Conservation (phyloP, 306 rosid genomes). For the Rubus parviflorus region DNA sequence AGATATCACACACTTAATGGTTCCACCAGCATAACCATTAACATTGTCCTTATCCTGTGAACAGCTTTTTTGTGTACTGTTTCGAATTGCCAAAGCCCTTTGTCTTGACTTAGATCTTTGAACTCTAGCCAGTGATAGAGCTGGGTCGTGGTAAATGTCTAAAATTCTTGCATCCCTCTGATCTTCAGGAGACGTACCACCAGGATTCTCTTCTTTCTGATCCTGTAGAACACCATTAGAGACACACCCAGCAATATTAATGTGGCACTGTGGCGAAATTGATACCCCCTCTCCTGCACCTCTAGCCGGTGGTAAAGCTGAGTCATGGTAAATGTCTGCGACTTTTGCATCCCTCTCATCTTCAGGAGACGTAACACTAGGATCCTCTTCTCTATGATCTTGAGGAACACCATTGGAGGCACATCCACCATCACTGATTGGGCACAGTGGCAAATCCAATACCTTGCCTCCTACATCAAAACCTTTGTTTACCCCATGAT, state of each 20-base stretch:
- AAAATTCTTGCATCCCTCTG: slow-evolving; percentile 26
- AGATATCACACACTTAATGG: slow-evolving; percentile 36
- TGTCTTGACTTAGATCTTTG: slow-evolving; percentile 89
- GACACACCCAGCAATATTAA: slow-evolving; percentile 41
- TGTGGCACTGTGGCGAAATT: slow-evolving; percentile 40
- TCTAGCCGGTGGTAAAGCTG: slow-evolving; percentile 56
- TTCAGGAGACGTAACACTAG: slow-evolving; percentile 31
- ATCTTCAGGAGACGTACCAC: slow-evolving; percentile 30
- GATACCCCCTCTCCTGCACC: slow-evolving; percentile 31
- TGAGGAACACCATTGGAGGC: slow-evolving; percentile 40
- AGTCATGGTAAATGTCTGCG: slow-evolving; percentile 45
- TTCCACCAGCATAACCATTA: slow-evolving; percentile 32
- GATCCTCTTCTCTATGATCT: slow-evolving; percentile 38
- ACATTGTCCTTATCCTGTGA: slow-evolving; percentile 33
- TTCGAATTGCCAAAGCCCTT: slow-evolving; percentile 71
- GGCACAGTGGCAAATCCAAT: slow-evolving; percentile 40
- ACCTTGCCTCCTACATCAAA: slow-evolving; percentile 27
- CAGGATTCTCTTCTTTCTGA: slow-evolving; percentile 36
- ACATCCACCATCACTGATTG: slow-evolving; percentile 45
- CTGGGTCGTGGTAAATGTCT: slow-evolving; percentile 47
- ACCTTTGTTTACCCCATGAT: slow-evolving; percentile 25
- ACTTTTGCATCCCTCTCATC: slow-evolving; percentile 26
- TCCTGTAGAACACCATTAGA: slow-evolving; percentile 41
- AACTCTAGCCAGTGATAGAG: slow-evolving; percentile 68
- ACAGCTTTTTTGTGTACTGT: slow-evolving; percentile 48